Evolutionary conservation across 495 filamentous ascomycete genomes (phyloP), one percentile per base, ranked within the genome.

Genomic region (Annulohypoxylon bovei): DNA sequence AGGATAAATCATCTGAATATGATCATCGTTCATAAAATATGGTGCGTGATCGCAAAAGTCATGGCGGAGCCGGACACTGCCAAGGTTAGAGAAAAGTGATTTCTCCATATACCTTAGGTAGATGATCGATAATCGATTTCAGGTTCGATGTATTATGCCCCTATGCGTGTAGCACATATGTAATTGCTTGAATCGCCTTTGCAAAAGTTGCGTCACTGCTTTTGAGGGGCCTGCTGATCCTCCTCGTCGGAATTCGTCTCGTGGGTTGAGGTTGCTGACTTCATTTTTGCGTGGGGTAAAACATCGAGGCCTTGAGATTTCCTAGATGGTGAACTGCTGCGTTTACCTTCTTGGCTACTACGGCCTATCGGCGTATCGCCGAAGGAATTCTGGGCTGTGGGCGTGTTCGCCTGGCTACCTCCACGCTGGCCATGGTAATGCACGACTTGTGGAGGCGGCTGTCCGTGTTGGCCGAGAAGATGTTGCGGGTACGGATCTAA

Each of bases 401-500:
- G 87, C 4, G 87, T 89, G 64, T 87, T 88, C 1, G 85, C 82
- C 64, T 88, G 87, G 71, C 86, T 88, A 57, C 87, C 87, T 33
- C 85, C 85, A 5, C 85, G 75, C 66, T 87, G 85, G 3, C 85
- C 85, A 64, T 87, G 85, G 64, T 89, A 89, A 64, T 89, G 87
- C 14, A 88, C 84, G 1, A 89, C 87, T 64, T 88, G 87, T 18
- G 87, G 87, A 20, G 86, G 86, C 20, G 82, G 80, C 62, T 88
- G 86, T n/a, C 86, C 86, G 28, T 84, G 82, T 70, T 88, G 85
- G 12, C 86, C 87, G 5, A 89, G 75, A 4, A 89, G 77, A 70
- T 90, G 88, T 46, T 88, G 88, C 11, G 89, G 89, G 71, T 91
- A 92, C 3, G 88, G 90, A 63, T 91, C 85, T 4, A 92, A 81